Base-by-base conservation (phyloP, 2,329 filamentous ascomycete genomes). In the Hymenoscyphus linearis region DNA sequence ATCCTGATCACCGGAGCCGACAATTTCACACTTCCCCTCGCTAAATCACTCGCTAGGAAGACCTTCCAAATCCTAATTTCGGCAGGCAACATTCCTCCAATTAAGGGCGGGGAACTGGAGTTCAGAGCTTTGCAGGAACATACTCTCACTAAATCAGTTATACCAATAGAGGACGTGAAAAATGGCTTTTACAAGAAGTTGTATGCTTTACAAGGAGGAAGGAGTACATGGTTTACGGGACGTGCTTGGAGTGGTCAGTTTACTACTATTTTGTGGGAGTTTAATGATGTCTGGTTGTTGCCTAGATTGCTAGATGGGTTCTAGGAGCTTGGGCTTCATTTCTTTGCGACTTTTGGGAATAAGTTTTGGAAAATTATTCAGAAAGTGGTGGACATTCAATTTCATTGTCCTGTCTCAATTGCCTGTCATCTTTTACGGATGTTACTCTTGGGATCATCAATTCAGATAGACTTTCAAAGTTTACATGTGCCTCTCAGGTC, bases 1-100 rank as follows among this genome's bases (percentile, higher is more conserved):
- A 53, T 57, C 16, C 10, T 60, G 5, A 12, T 60, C 13, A 53
- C 54, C 34, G 59, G 59, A n/a, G 54, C 54, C 10, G 59, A 57
- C 16, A 60, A 57, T 47, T 57, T 40, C 18, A 47, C 55, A 10
- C 18, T 40, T 18, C 54, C 31, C 22, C 31, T 36, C 13, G 44
- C 59, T 14, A 54, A 53, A 26, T 35, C 26, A 3, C n/a, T 35
- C 9, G 26, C 40, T 2, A 31, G 22, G 7, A 5, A 25, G 13
- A 22, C 40, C 7, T 34, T 58, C 22, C 18, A 50, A 7, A 58
- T 14, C 13, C 37, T 58, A 9, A 18, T 44, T 50, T 10, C n/a
- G 16, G 25, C 55, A n/a, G 55, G 55, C 3, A 27, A 31, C 9
- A 6, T 57, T 18, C 55, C 55, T 50, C 25, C 18, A 9, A 25